A percentile compares a stretch with the other conserved stretches of the same genome.
phyloP scores from a whole-genome alignment of 2,329 filamentous ascomycete genomes.

The Aspergillus sp. region DNA sequence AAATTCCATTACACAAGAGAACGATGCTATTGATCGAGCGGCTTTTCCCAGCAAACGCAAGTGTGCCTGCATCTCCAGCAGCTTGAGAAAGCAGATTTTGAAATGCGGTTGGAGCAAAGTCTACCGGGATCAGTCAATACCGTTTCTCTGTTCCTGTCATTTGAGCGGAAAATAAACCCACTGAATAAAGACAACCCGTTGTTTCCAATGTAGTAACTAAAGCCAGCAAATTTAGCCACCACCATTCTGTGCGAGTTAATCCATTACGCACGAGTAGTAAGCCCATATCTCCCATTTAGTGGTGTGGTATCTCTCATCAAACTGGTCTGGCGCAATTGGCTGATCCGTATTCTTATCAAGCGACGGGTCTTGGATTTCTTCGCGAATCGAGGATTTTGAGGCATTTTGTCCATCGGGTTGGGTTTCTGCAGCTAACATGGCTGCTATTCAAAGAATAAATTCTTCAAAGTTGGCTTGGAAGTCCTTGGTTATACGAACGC shows the following conservation, averaged over 20 bases:
- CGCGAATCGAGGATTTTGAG: no score
- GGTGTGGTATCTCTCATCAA: constrained; percentile 50
- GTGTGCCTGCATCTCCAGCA: constrained; percentile 48
- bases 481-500: no score
- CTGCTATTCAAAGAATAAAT: no score
- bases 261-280: constrained; percentile 45
- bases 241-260: not conserved
- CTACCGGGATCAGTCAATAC: constrained; percentile 12
- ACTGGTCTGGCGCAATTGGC: constrained; percentile 50
- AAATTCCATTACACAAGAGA: constrained; percentile 61
- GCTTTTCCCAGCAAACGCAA: constrained; percentile 52
- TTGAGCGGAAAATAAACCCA: constrained; percentile 6
- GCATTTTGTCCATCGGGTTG: no score
- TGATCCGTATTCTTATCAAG: constrained; percentile 22
- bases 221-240: constrained; percentile 18
- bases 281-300: constrained; percentile 53
- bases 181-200: constrained; percentile 60
- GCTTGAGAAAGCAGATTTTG: constrained; percentile 62
- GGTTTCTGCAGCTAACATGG: no score
- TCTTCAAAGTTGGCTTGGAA: no score
- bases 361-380: not conserved
- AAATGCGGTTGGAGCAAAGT: constrained; percentile 61
- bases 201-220: constrained; percentile 61
- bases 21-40: constrained; percentile 64
- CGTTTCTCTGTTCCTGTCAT: not conserved